Evolutionary conservation across 441 rosid species (phyloP).

Genomic region (Gossypium lobatum): DNA sequence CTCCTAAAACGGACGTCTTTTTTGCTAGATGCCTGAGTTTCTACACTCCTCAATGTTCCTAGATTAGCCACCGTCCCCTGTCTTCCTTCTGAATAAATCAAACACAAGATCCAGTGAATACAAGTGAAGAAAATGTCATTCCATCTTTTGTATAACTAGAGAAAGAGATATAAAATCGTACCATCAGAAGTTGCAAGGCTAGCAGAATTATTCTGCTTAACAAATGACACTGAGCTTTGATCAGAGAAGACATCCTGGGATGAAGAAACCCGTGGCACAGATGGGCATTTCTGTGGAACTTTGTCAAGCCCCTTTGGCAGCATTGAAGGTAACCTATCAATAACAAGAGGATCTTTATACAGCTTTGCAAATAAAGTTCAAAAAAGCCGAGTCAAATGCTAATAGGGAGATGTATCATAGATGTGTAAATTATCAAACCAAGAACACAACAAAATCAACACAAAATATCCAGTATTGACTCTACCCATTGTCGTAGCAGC

Average conservation of each 20-base stretch:
- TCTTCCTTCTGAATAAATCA: slow-evolving; percentile 18
- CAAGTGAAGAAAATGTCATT: neutral
- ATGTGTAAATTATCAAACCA: neutral
- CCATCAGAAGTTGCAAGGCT: slow-evolving; percentile 26
- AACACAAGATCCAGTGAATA: neutral
- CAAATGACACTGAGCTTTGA: slow-evolving; percentile 14
- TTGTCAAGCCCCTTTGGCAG: slow-evolving; percentile 27
- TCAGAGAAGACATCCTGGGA: slow-evolving; percentile 30
- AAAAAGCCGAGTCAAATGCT: neutral
- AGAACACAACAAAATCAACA: neutral
- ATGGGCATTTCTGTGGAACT: slow-evolving; percentile 27
- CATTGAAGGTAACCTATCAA: slow-evolving; percentile 23
- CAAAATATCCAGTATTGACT: neutral
- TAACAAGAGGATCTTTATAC: neutral
- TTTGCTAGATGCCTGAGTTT: slow-evolving; percentile 21
- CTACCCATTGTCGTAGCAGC: neutral
- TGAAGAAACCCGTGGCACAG: slow-evolving; percentile 26
- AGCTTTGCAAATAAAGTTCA: neutral
- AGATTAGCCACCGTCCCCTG: slow-evolving; percentile 4
- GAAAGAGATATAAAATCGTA: slow-evolving; percentile 5
- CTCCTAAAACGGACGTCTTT: slow-evolving; percentile 34
- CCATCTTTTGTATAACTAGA: neutral
- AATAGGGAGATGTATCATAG: neutral
- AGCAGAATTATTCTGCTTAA: slow-evolving; percentile 23
- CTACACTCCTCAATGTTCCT: slow-evolving; percentile 12